Percentiles rank a stretch among this genome's conserved stretches.
Conservation (phyloP, 1,139 yeast genomes). For the Lodderomyces metapsilosis region DNA sequence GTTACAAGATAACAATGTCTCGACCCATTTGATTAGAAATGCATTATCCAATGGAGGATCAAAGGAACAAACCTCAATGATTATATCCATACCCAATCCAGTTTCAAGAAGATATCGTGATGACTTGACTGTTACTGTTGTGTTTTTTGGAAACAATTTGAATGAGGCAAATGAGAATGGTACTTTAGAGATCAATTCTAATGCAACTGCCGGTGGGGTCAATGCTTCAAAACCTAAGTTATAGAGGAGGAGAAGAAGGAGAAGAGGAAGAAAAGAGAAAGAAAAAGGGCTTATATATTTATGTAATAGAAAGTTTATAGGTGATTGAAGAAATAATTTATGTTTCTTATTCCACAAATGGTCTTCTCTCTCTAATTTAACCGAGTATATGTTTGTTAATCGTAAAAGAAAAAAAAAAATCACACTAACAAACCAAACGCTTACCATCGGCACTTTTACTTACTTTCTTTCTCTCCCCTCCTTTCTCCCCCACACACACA, state of each 20-base stretch:
- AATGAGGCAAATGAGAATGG: slow-evolving; percentile 44
- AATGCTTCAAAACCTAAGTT: slow-evolving; percentile 51
- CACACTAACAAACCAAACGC: neutral
- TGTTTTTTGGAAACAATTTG: slow-evolving; percentile 72
- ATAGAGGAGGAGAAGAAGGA: slow-evolving; percentile 16
- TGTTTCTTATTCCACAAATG: too few species aligned
- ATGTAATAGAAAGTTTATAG: neutral
- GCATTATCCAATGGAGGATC: slow-evolving; percentile 90
- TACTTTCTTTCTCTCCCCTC: neutral
- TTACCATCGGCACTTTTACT: too few species aligned
- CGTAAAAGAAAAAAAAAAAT: too few species aligned
- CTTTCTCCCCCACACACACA: neutral
- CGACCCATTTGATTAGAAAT: slow-evolving; percentile 90
- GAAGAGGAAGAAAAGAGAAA: neutral
- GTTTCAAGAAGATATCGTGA: slow-evolving; percentile 90
- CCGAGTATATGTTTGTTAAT: neutral
- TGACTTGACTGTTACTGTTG: slow-evolving; percentile 93
- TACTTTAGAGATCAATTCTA: slow-evolving; percentile 49
- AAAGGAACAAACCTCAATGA: slow-evolving; percentile 80
- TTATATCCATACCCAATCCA: slow-evolving; percentile 92
- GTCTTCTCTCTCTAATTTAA: too few species aligned
- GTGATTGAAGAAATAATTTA: too few species aligned
- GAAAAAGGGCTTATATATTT: neutral
- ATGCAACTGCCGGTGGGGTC: slow-evolving; percentile 59
- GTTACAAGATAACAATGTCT: slow-evolving; percentile 79